phyloP scores from a whole-genome alignment of 2,329 filamentous ascomycete species.

The Pyricularia sp. region DNA sequence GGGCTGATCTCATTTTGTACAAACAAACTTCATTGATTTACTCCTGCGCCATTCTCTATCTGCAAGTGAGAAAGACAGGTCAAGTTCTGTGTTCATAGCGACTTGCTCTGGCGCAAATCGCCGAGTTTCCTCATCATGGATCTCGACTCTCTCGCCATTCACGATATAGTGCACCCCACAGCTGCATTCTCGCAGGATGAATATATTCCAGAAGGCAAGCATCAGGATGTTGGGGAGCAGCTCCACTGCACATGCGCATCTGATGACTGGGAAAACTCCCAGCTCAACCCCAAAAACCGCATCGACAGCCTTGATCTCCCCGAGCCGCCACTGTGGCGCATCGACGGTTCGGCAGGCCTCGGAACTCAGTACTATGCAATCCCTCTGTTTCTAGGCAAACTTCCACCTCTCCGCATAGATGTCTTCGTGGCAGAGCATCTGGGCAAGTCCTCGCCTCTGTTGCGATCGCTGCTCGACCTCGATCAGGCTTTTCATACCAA shows the following conservation, averaged over 20 bases:
- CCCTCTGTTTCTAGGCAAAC: slow-evolving; percentile 37
- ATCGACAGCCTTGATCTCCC: slow-evolving; percentile 44
- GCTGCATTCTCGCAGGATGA: slow-evolving; percentile 32
- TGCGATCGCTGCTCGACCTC: slow-evolving; percentile 39
- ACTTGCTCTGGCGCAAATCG: not conserved
- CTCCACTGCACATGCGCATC: not conserved
- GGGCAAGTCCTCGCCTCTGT: slow-evolving; percentile 22
- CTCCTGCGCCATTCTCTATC: not conserved
- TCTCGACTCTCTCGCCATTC: slow-evolving; percentile 39
- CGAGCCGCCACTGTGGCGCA: slow-evolving; percentile 39
- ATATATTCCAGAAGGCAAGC: not conserved
- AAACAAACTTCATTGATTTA: not conserved
- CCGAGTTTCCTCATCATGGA: slow-evolving; percentile 32
- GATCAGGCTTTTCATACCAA: slow-evolving; percentile 46
- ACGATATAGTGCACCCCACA: slow-evolving; percentile 49
- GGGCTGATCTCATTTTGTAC: not conserved
- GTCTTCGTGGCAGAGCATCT: slow-evolving; percentile 45
- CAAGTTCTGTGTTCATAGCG: not conserved
- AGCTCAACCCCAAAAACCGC: slow-evolving; percentile 51
- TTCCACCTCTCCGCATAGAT: slow-evolving; percentile 45
- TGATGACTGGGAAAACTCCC: slow-evolving; percentile 34
- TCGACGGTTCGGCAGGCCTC: slow-evolving; percentile 47
- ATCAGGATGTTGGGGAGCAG: not conserved
- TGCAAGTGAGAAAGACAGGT: not conserved
- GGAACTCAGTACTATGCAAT: slow-evolving; percentile 49